Base-by-base conservation (phyloP, 2,329 filamentous ascomycete genomes). In the Pezicula neosporulosa region DNA sequence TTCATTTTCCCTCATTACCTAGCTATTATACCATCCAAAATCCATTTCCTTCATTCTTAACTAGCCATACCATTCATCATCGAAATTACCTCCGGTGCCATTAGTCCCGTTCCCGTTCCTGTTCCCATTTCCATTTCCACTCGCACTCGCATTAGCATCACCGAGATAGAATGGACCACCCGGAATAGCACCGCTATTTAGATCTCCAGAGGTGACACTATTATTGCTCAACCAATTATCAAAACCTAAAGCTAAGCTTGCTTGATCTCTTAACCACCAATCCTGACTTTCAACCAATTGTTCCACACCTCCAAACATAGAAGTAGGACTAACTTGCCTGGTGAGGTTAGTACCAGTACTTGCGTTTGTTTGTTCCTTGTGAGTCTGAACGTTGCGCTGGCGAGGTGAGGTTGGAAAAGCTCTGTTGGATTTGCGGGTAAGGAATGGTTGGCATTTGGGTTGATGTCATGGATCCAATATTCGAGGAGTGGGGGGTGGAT, bases 201-300 rank as follows among this genome's bases (percentile, higher is more conserved):
- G 18, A 39, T 54, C 49, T 30, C 28, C 28, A 9, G 28, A 30
- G 8, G 52, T 18, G 19, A 42, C 44, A 49, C 21, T 49, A 8
- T 48, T 51, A 4, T 42, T 48, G 4, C 51, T 56, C 49, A 71
- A 71, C 83, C 83, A 87, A 49, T 83, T 84, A 24, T 79, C 83
- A 56, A 87, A 81, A 1, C 83, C 83, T 4, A 78, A 66, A 0
- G 80, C 82, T 4, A 87, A 68, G 46, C 80, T 77, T 16, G 73
- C 77, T 59, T 87, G 82, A 60, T 88, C 84, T 35, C 77, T 71
- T 49, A 83, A 73, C 74, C 82, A 85, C 81, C 80, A 84, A 58
- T 86, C 80, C 54, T 85, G 81, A 44, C 78, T 81, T 46, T 86
- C 82, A 43, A 86, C 74, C 5, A 87, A 66, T 42, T 79, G 78